Conservation (phyloP, 768 basidiomycete species). For the Pleurotus tuoliensis region DNA sequence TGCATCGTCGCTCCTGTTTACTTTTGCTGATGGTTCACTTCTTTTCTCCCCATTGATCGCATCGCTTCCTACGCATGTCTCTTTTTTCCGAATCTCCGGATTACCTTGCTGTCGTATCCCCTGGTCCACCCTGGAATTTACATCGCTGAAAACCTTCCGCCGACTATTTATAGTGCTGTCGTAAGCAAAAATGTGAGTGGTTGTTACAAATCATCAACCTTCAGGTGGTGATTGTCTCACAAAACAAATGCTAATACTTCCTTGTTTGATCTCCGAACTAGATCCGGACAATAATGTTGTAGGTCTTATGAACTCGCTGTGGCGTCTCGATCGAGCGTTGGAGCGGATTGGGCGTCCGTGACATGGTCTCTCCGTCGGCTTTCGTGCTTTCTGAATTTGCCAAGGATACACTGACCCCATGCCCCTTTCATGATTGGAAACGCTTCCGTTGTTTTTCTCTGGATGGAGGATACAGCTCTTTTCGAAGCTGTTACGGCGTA, state of each 20-base stretch:
- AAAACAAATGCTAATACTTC: neutral
- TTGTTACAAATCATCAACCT: neutral
- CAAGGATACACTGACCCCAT: neutral
- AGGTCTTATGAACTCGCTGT: neutral
- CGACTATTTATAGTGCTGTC: conserved; percentile 42
- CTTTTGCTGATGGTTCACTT: conserved; percentile 13
- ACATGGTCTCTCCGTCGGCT: neutral
- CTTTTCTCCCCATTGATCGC: conserved; percentile 10
- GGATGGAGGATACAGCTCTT: neutral
- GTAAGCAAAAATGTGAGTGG: conserved; percentile 68
- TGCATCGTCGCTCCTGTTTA: neutral
- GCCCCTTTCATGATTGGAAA: neutral
- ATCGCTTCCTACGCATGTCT: conserved; percentile 12
- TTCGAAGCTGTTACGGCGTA: neutral
- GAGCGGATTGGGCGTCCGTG: neutral
- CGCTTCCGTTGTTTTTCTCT: neutral
- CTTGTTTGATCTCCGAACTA: conserved; percentile 9
- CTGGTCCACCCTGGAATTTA: conserved; percentile 14
- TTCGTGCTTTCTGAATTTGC: neutral
- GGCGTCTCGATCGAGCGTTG: conserved; percentile 8
- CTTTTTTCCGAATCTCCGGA: conserved; percentile 19
- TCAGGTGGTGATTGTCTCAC: conserved; percentile 4
- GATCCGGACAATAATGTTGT: conserved; percentile 27
- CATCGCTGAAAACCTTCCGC: conserved; percentile 9
- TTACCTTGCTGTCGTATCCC: conserved; percentile 11